Evolutionary conservation across 441 rosid species (phyloP).

Genomic region (Pelargonium cotyledonis): DNA sequence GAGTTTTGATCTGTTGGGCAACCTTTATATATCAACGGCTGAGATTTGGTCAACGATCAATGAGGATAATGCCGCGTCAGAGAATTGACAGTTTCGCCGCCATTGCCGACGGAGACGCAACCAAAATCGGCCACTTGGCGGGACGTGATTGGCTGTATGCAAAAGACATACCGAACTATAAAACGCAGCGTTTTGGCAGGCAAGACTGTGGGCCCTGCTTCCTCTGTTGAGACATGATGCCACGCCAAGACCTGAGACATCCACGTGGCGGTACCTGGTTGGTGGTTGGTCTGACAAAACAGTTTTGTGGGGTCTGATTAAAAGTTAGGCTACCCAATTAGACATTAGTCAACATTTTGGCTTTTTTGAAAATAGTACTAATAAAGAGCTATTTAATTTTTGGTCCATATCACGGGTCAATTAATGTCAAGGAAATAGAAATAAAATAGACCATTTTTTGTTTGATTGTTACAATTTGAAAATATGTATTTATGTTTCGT

Average conservation of each 20-base stretch:
- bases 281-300: neutral
- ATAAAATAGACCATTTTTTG: too few species aligned
- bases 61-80: neutral
- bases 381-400: too few species aligned
- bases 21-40: neutral
- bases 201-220: neutral
- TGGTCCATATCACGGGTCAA: too few species aligned
- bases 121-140: neutral
- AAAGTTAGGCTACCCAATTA: slow-evolving; percentile 1
- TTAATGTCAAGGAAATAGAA: too few species aligned
- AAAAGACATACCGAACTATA: neutral
- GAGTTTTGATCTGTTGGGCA: neutral
- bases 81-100: neutral
- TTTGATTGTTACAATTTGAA: too few species aligned
- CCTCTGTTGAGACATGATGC: slow-evolving; percentile 4
- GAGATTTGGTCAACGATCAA: neutral
- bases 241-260: neutral
- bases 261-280: neutral
- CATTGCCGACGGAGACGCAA: too few species aligned
- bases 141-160: neutral
- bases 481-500: too few species aligned
- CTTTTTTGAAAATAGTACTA: neutral
- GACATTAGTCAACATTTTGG: neutral
- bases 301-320: too few species aligned
- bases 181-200: neutral